Conservation (phyloP, 805 yeast species). For the Lipomyces kockii region DNA sequence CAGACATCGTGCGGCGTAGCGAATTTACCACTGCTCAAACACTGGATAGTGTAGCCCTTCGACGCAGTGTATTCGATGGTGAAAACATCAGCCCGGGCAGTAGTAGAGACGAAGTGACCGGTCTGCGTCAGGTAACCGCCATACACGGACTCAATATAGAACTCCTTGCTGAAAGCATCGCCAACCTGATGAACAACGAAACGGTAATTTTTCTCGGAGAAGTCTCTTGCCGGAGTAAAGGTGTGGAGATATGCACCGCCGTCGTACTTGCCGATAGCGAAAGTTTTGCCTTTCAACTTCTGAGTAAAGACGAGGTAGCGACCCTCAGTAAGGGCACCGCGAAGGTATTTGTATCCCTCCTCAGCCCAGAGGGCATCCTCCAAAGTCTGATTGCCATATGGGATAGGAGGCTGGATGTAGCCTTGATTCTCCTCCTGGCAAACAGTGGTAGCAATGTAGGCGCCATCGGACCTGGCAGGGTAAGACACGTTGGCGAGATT, state of each 20-base stretch:
- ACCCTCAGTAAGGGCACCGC: conserved; percentile 41
- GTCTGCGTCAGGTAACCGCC: conserved; percentile 8
- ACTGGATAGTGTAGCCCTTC: conserved; percentile 29
- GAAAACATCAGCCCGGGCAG: conserved; percentile 15
- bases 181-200: conserved; percentile 30
- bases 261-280: neutral
- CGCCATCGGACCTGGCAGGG: conserved; percentile 18
- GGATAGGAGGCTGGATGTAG: conserved; percentile 33
- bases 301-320: conserved; percentile 36
- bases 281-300: neutral
- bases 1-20: neutral
- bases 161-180: conserved; percentile 27
- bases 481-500: conserved; percentile 24
- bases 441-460: conserved; percentile 15
- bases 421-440: conserved; percentile 23
- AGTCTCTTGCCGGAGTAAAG: neutral
- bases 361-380: conserved; percentile 35
- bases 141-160: conserved; percentile 22
- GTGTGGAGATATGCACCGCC: neutral
- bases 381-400: conserved; percentile 38
- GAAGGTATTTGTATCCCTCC: conserved; percentile 37
- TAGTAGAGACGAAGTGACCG: conserved; percentile 10
- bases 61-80: conserved; percentile 15
- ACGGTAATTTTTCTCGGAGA: conserved; percentile 1
- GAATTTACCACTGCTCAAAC: neutral